Percentiles rank a stretch among this genome's conserved stretches.
phyloP scores from a whole-genome alignment of 495 filamentous ascomycete species.

The Neurospora sp. region DNA sequence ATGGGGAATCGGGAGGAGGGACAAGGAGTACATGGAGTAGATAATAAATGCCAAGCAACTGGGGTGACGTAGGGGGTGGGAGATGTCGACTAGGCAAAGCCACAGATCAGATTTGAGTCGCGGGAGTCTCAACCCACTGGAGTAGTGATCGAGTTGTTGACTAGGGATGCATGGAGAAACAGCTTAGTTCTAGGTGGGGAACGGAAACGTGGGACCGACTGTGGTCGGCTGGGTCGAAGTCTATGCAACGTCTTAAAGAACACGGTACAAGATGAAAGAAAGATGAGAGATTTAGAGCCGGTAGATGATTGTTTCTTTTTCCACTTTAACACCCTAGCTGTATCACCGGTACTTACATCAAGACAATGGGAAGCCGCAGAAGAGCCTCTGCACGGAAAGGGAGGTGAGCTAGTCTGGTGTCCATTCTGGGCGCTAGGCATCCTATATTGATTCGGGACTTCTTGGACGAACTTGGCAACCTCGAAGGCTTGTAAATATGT shows the following conservation, averaged over 20 bases:
- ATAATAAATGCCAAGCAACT: background rate
- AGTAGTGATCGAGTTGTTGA: background rate
- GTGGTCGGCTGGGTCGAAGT: constrained; percentile 1
- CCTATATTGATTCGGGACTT: constrained; percentile 15
- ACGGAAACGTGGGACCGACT: constrained; percentile 8
- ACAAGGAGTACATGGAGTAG: background rate
- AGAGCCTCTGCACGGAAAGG: constrained; percentile 16
- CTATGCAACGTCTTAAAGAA: background rate
- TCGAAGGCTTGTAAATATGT: constrained; percentile 16
- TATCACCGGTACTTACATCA: background rate
- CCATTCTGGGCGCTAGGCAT: constrained; percentile 19
- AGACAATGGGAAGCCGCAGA: constrained; percentile 17
- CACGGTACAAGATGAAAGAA: background rate
- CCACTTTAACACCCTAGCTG: background rate
- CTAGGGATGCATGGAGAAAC: constrained; percentile 7
- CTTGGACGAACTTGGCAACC: constrained; percentile 14
- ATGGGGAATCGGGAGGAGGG: background rate
- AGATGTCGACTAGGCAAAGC: background rate
- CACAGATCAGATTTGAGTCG: constrained; percentile 10
- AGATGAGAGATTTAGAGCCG: background rate
- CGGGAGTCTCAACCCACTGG: constrained; percentile 4
- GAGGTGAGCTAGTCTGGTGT: constrained; percentile 12
- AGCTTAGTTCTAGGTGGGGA: constrained; percentile 2
- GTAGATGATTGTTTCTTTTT: background rate
- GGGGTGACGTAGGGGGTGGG: constrained; percentile 5